Evolutionary conservation across 2,329 filamentous ascomycete species (phyloP).

Genomic region (Trichoderma afroharzianum): DNA sequence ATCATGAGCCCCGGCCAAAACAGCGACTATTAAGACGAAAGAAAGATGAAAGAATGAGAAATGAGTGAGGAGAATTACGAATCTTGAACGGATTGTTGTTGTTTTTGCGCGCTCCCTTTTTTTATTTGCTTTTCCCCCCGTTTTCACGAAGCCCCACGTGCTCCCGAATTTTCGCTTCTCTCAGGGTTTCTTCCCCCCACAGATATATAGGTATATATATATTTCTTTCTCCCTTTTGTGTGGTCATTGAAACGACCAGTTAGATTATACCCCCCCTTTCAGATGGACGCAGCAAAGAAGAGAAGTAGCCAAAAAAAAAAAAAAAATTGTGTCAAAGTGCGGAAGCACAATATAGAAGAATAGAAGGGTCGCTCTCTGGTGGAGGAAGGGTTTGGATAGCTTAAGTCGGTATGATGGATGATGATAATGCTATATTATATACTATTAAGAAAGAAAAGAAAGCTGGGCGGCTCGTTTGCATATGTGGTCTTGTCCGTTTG

Average conservation of each 20-base stretch:
- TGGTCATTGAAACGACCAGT: slow-evolving; percentile 1
- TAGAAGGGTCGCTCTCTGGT: background rate
- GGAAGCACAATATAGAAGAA: slow-evolving; percentile 10
- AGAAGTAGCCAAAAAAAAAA: background rate
- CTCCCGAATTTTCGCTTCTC: background rate
- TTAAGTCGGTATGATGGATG: background rate
- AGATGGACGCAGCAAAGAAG: background rate
- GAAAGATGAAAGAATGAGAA: slow-evolving; percentile 3
- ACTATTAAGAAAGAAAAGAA: background rate
- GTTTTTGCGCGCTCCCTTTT: background rate
- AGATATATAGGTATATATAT: background rate
- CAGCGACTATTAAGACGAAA: slow-evolving; percentile 29
- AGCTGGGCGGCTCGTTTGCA: background rate
- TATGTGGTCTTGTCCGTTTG: background rate
- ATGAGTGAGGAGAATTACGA: slow-evolving; percentile 9
- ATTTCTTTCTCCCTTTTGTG: slow-evolving; percentile 13
- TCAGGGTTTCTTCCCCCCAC: background rate
- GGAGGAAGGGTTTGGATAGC: slow-evolving; percentile 13
- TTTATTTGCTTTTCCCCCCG: background rate
- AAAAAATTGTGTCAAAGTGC: background rate
- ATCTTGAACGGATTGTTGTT: slow-evolving; percentile 4
- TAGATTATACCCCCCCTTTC: slow-evolving; percentile 18
- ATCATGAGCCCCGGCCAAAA: slow-evolving; percentile 34
- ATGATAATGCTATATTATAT: slow-evolving; percentile 11
- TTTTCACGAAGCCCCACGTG: background rate